A percentile compares a stretch with the other conserved stretches of the same genome.
phyloP scores from a whole-genome alignment of 1,284 basidiomycete species.

The Ceratobasidium sp. region DNA sequence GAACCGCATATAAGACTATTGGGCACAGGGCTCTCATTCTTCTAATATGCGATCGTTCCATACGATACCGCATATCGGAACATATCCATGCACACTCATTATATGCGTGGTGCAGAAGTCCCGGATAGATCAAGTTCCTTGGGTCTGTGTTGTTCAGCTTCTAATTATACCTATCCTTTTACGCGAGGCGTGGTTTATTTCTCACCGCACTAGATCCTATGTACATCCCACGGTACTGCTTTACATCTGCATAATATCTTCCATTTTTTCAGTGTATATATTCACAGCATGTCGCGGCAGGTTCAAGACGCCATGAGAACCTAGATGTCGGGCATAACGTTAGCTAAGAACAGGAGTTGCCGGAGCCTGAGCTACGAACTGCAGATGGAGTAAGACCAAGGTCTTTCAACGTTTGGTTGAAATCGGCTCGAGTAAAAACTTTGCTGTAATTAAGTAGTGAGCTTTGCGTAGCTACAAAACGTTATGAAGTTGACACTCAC shows the following conservation, averaged over 20 bases:
- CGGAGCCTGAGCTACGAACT: conserved; percentile 57
- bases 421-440: conserved; percentile 70
- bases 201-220: neutral
- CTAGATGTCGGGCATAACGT: neutral
- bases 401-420: conserved; percentile 73
- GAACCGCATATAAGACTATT: neutral
- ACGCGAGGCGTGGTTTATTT: neutral
- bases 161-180: too few relatives aligned
- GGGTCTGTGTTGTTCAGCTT: neutral
- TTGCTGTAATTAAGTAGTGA: conserved; percentile 62
- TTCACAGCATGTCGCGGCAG: neutral
- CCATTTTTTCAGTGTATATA: conserved; percentile 1
- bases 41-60: neutral
- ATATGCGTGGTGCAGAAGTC: neutral
- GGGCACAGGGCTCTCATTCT: neutral
- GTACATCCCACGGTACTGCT: neutral
- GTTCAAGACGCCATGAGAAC: conserved; percentile 42
- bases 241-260: neutral
- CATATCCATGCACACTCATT: neutral
- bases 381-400: conserved; percentile 83
- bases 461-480: conserved; percentile 13
- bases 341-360: neutral
- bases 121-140: neutral
- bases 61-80: neutral
- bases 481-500: conserved; percentile 57